Conservation (phyloP, 345 rosid genomes). For the Camelina neglecta region DNA sequence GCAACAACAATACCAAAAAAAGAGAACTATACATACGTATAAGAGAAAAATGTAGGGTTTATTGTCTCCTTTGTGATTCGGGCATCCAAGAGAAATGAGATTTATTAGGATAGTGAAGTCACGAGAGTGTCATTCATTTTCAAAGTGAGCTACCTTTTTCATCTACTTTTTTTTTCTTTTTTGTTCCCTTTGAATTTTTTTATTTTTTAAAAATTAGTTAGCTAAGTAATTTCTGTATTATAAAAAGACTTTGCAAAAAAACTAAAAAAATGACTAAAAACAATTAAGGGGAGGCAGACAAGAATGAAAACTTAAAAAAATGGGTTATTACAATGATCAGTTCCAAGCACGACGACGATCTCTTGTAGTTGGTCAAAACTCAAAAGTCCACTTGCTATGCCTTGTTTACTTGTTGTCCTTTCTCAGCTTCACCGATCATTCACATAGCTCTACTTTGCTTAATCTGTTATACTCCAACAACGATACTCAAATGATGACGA, state of each 20-base stretch:
- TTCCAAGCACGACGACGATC: background rate
- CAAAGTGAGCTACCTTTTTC: too few species aligned
- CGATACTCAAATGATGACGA: slow-evolving; percentile 45
- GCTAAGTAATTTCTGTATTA: background rate
- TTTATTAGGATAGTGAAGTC: too few species aligned
- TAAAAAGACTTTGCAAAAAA: background rate
- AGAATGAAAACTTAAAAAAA: background rate
- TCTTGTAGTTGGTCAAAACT: background rate
- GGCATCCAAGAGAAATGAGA: too few species aligned
- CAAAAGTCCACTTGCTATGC: background rate
- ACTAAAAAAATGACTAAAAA: background rate
- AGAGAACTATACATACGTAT: too few species aligned
- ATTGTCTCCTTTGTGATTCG: too few species aligned
- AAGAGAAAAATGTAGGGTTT: too few species aligned
- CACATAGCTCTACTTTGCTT: background rate
- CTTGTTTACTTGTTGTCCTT: slow-evolving; percentile 9
- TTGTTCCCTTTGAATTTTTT: too few species aligned
- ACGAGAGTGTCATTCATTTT: too few species aligned
- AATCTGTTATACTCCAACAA: background rate
- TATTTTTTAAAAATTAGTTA: background rate
- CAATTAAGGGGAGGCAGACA: background rate
- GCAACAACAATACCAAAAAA: too few species aligned
- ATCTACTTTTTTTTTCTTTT: too few species aligned
- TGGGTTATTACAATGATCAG: background rate
- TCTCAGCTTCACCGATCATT: slow-evolving; percentile 15